These are phyloP conservation scores for Trichosporon ovoides DNA, from an alignment of 1,284 basidiomycete genomes.

Conservation along the genomic window DNA sequence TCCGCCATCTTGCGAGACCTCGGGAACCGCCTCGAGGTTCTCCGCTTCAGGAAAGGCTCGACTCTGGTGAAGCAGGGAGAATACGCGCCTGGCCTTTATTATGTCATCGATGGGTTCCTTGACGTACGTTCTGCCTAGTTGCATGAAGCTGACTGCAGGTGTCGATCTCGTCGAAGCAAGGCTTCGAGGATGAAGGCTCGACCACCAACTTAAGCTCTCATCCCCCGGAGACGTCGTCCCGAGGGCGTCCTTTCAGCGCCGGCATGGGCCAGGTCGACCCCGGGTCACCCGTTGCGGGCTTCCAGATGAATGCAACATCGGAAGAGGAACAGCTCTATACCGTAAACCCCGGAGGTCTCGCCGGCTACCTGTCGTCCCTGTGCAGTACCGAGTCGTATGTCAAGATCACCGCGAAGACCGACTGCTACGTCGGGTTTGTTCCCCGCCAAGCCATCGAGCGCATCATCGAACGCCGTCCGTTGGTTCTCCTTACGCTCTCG, in stretches of 20 bases:
- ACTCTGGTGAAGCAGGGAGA: constrained; percentile 86
- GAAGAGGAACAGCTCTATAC: constrained; percentile 69
- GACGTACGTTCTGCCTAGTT: constrained; percentile 57
- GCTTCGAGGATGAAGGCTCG: background rate
- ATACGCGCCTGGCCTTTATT: constrained; percentile 72
- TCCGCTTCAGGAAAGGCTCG: constrained; percentile 84
- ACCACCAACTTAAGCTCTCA: background rate
- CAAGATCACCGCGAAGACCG: constrained; percentile 89
- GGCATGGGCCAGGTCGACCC: constrained; percentile 31
- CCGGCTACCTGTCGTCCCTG: constrained; percentile 93
- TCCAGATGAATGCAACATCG: background rate
- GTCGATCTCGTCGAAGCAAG: background rate
- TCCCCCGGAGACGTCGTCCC: background rate
- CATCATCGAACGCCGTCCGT: constrained; percentile 86
- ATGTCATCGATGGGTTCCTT: constrained; percentile 94
- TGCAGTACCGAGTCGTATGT: constrained; percentile 91
- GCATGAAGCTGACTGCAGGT: background rate
- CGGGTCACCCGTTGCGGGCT: constrained; percentile 4
- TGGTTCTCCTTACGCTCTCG: constrained; percentile 91
- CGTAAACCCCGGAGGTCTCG: constrained; percentile 95
- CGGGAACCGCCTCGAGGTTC: constrained; percentile 92
- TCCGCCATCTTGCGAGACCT: constrained; percentile 56
- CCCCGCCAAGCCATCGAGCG: constrained; percentile 82
- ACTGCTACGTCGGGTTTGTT: constrained; percentile 92
- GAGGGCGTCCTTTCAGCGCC: constrained; percentile 32